A percentile compares a stretch with the other conserved stretches of the same genome.
These are phyloP conservation scores for Pyrus communis DNA, from an alignment of 306 rosid species.

Conservation along the genomic window DNA sequence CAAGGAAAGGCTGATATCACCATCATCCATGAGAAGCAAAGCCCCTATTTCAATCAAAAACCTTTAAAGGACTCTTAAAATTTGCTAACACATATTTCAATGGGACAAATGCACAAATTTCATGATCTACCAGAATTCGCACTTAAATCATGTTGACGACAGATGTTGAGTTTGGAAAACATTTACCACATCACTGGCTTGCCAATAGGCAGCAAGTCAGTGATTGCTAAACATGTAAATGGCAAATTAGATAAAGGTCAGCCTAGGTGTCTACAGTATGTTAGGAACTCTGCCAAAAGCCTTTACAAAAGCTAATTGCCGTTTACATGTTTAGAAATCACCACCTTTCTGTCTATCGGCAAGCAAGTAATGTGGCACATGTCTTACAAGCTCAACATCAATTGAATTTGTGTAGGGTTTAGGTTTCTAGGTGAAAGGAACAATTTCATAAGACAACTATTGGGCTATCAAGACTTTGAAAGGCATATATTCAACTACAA, in stretches of 20 bases:
- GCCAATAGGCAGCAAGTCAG: background rate
- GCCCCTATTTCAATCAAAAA: conserved; percentile 73
- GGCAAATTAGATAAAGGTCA: background rate
- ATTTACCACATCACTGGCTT: background rate
- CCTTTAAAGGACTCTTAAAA: conserved; percentile 30
- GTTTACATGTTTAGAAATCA: too few relatives aligned
- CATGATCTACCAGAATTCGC: background rate
- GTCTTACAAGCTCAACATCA: too few relatives aligned
- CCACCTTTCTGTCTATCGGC: too few relatives aligned
- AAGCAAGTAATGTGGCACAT: too few relatives aligned
- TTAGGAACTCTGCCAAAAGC: too few relatives aligned
- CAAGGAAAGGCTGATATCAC: conserved; percentile 32
- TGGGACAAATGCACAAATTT: background rate
- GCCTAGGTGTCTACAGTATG: too few relatives aligned
- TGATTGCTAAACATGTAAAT: background rate
- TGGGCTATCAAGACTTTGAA: background rate
- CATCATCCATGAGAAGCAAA: conserved; percentile 36
- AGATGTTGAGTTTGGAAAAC: too few relatives aligned
- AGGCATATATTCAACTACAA: background rate
- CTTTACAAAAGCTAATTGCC: too few relatives aligned
- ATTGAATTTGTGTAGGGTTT: too few relatives aligned
- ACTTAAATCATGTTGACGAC: background rate
- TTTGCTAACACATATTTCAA: background rate
- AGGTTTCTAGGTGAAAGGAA: background rate
- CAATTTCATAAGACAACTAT: background rate